phyloP scores from a whole-genome alignment of 2,329 filamentous ascomycete species.

The Colletotrichum somersetense region DNA sequence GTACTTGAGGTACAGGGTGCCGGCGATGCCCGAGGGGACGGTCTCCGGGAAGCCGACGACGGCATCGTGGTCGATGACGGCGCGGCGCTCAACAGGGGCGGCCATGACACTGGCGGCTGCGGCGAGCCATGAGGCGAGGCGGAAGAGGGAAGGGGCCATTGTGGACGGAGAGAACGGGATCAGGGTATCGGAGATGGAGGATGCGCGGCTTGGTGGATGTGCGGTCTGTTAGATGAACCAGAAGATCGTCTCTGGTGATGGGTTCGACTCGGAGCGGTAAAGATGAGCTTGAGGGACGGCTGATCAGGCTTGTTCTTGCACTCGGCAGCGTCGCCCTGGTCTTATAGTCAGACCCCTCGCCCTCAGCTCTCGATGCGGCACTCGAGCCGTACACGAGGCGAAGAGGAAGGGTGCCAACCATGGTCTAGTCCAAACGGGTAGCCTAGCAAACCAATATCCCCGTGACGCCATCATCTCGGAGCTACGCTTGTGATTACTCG shows the following conservation, averaged over 20 bases:
- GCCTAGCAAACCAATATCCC: conserved; percentile 15
- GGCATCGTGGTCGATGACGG: conserved; percentile 49
- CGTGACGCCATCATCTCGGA: conserved; percentile 28
- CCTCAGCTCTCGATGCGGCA: conserved; percentile 15
- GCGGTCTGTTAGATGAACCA: conserved; percentile 25
- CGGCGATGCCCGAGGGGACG: conserved; percentile 47
- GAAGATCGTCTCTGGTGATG: conserved; percentile 31
- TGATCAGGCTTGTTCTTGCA: conserved; percentile 18
- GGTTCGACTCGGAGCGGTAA: conserved; percentile 13
- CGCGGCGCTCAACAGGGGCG: conserved; percentile 47
- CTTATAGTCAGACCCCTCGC: conserved; percentile 27
- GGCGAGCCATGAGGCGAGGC: conserved; percentile 39
- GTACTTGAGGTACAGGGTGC: conserved; percentile 51
- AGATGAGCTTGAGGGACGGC: conserved; percentile 1
- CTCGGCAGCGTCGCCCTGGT: conserved; percentile 23
- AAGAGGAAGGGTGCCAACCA: background rate
- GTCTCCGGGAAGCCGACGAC: conserved; percentile 51
- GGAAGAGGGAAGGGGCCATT: conserved; percentile 41
- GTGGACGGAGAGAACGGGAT: background rate
- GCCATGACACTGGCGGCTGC: conserved; percentile 39
- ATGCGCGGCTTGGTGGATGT: background rate
- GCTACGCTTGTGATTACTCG: background rate
- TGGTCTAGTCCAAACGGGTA: background rate
- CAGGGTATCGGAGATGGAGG: background rate
- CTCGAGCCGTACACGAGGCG: conserved; percentile 4